These are phyloP conservation scores for Heritiera littoralis DNA, from an alignment of 345 rosid genomes.

Conservation along the genomic window DNA sequence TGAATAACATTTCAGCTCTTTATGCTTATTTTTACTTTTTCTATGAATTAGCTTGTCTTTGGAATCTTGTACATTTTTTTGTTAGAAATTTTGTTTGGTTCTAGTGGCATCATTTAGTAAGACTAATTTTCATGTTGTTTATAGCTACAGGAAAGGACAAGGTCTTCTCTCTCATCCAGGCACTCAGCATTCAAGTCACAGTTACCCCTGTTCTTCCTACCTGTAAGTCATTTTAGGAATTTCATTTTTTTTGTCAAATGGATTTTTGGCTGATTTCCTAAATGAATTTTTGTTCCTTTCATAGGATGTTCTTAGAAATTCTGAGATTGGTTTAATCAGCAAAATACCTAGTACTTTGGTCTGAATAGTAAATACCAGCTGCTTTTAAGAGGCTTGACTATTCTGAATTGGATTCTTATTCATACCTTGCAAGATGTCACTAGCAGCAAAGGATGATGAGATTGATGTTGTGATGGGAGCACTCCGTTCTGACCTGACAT, in stretches of 20 bases:
- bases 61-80: not conserved
- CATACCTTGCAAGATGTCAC: slow-evolving; percentile 50
- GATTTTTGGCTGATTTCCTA: slow-evolving; percentile 18
- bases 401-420: slow-evolving; percentile 11
- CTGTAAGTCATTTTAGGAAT: slow-evolving; percentile 47
- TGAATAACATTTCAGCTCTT: not conserved
- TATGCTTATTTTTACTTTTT: not conserved
- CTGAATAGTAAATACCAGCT: not conserved
- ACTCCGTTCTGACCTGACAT: slow-evolving; percentile 66
- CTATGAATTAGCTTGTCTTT: not conserved
- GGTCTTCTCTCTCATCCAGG: slow-evolving; percentile 58
- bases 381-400: slow-evolving; percentile 21
- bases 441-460: slow-evolving; percentile 55
- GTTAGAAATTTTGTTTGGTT: not conserved
- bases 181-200: slow-evolving; percentile 57
- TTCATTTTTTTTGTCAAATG: not conserved
- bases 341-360: not conserved
- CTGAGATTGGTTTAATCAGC: slow-evolving; percentile 29
- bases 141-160: slow-evolving; percentile 73
- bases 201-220: slow-evolving; percentile 76
- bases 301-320: slow-evolving; percentile 73
- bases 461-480: slow-evolving; percentile 94
- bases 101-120: not conserved
- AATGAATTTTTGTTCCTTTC: slow-evolving; percentile 21
- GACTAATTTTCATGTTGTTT: slow-evolving; percentile 42